Evolutionary conservation across 805 yeast species (phyloP).

Genomic region (Schwanniomyces pseudopolymorphus): DNA sequence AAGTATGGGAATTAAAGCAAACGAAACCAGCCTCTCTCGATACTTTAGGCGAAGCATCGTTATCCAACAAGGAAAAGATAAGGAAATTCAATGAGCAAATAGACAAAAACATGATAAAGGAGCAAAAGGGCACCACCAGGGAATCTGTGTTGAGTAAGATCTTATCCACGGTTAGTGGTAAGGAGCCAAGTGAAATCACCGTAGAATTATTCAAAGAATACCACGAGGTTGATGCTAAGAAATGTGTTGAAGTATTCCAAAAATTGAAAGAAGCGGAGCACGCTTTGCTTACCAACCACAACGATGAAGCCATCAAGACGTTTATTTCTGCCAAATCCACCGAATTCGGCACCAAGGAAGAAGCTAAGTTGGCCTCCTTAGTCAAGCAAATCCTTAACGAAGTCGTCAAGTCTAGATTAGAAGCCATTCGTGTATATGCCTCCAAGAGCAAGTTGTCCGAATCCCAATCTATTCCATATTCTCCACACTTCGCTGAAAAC

Average conservation of each 20-base stretch:
- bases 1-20: slow-evolving; percentile 50
- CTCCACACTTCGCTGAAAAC: slow-evolving; percentile 24
- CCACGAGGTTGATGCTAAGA: slow-evolving; percentile 31
- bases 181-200: slow-evolving; percentile 18
- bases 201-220: slow-evolving; percentile 31
- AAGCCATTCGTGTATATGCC: slow-evolving; percentile 29
- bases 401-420: slow-evolving; percentile 32
- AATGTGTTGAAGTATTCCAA: slow-evolving; percentile 34
- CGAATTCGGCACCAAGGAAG: slow-evolving; percentile 29
- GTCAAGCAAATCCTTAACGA: slow-evolving; percentile 38
- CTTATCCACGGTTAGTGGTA: slow-evolving; percentile 26
- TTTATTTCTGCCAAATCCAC: slow-evolving; percentile 33
- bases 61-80: slow-evolving; percentile 14
- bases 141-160: slow-evolving; percentile 47
- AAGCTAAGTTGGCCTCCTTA: slow-evolving; percentile 29
- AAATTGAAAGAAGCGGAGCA: slow-evolving; percentile 27
- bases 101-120: slow-evolving; percentile 43
- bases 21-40: slow-evolving; percentile 42
- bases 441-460: slow-evolving; percentile 28
- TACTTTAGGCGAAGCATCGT: slow-evolving; percentile 15
- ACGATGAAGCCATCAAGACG: slow-evolving; percentile 21
- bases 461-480: slow-evolving; percentile 25
- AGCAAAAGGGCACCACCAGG: slow-evolving; percentile 44
- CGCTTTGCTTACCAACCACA: slow-evolving; percentile 17
- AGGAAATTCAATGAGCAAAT: slow-evolving; percentile 35